Evolutionary conservation across 441 rosid species (phyloP), one percentile per base, ranked within the genome.

Genomic region (Gossypium lobatum): DNA sequence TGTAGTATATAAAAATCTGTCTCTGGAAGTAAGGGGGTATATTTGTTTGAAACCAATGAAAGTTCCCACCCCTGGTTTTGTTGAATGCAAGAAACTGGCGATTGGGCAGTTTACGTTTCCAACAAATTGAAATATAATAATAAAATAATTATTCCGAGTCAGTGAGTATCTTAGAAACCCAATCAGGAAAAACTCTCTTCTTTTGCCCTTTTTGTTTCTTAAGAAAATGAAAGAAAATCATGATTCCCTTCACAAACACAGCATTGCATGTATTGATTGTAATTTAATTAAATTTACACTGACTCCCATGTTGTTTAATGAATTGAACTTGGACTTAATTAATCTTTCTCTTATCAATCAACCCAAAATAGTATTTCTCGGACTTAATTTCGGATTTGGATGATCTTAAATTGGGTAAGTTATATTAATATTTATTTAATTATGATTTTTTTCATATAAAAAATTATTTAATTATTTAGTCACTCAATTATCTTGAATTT

Each of bases 271-370:
- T n/a, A n/a, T 55, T 70, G 63, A 70, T 26, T 20, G 14, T 1
- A 31, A 11, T 48, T 3, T n/a, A 14, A 31, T 31, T 31, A 5
- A 31, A 31, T 31, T 37, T 21, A 26, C 75, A 75, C 48, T 63
- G 50, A 77, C 72, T 72, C 86, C 84, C 85, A 82, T 80, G 90
- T 76, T 54, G 26, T 25, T 65, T 1, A 80, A 79, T 79, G 78
- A 80, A 66, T 60, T 79, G 89, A 86, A 90, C 76, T 74, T 84
- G 83, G 95, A 85, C 86, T 77, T 75, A 1, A 23, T 71, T 58
- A 1, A 71, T 42, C 48, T 53, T 1, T 17, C 53, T 37, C 50
- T 17, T 52, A 11, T 6, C 62, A 53, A 55, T 1, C 6, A 25
- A 55, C 39, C 59, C 21, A 48, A 48, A 11, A 31, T 31, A 31